phyloP scores from a whole-genome alignment of 768 basidiomycete species.

The Boletus sp. region DNA sequence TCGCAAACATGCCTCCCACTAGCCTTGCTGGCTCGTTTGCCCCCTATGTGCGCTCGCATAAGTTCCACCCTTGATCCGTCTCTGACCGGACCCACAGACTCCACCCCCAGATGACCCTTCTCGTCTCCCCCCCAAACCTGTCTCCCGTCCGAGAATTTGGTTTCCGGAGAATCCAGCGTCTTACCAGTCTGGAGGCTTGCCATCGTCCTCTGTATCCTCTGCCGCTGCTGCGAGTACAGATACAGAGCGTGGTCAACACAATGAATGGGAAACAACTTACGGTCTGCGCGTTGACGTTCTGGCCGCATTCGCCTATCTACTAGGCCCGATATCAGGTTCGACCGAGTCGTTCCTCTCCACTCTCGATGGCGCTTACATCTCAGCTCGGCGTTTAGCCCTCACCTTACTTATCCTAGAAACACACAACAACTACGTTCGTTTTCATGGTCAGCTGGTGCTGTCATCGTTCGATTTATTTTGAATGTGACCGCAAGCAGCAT shows the following conservation, averaged over 20 bases:
- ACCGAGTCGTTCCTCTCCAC: background rate
- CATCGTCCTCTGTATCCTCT: conserved; percentile 47
- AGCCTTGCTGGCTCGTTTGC: conserved; percentile 46
- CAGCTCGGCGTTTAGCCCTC: conserved; percentile 43
- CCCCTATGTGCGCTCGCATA: conserved; percentile 47
- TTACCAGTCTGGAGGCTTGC: conserved; percentile 69
- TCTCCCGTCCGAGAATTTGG: conserved; percentile 45
- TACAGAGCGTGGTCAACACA: conserved; percentile 41
- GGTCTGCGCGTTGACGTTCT: conserved; percentile 65
- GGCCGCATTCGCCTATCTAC: conserved; percentile 59
- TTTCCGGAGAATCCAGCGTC: conserved; percentile 48
- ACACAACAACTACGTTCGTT: conserved; percentile 71
- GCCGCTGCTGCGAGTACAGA: conserved; percentile 36
- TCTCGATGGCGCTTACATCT: background rate
- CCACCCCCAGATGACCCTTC: conserved; percentile 57
- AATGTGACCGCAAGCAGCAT: conserved; percentile 45
- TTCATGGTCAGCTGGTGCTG: conserved; percentile 55
- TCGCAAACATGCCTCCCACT: background rate
- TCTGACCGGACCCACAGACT: conserved; percentile 35
- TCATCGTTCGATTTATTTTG: conserved; percentile 4
- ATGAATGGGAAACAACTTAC: conserved; percentile 69
- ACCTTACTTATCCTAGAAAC: conserved; percentile 69
- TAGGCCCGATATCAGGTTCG: conserved; percentile 73
- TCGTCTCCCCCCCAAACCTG: conserved; percentile 14
- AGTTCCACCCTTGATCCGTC: background rate